These are phyloP conservation scores for Mycosphaerelloides madeirae DNA, from an alignment of 2,329 filamentous ascomycete species.

Conservation along the genomic window DNA sequence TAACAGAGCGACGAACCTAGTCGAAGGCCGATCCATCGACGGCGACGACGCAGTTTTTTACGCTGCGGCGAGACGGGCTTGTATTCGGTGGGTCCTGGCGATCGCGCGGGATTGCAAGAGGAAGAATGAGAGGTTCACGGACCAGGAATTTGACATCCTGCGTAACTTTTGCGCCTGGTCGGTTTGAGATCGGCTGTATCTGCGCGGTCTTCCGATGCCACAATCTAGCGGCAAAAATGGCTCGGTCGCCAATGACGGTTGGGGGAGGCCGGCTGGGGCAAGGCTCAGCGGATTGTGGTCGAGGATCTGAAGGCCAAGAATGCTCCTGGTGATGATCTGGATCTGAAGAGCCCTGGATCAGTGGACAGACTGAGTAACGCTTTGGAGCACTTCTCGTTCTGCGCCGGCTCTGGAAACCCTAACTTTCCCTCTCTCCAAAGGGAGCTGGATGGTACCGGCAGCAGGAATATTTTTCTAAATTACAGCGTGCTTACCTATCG, in stretches of 20 bases:
- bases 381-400: too few relatives aligned
- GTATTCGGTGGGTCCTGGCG: slow-evolving; percentile 53
- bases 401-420: too few relatives aligned
- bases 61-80: slow-evolving; percentile 64
- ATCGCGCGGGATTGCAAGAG: slow-evolving; percentile 62
- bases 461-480: too few relatives aligned
- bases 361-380: too few relatives aligned
- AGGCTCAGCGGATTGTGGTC: neutral
- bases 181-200: neutral
- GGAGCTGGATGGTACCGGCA: too few relatives aligned
- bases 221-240: neutral
- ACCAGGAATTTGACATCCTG: slow-evolving; percentile 79
- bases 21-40: too few relatives aligned
- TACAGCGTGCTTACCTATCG: too few relatives aligned
- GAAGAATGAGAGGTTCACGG: slow-evolving; percentile 78
- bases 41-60: slow-evolving; percentile 44
- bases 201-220: neutral
- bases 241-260: neutral
- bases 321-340: neutral
- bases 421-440: too few relatives aligned
- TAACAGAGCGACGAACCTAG: too few relatives aligned
- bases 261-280: too few relatives aligned
- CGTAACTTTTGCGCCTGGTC: slow-evolving; percentile 50
- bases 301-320: neutral
- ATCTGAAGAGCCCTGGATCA: too few relatives aligned